These are phyloP conservation scores for Salix suchowensis DNA, from an alignment of 345 rosid species.

Conservation along the genomic window DNA sequence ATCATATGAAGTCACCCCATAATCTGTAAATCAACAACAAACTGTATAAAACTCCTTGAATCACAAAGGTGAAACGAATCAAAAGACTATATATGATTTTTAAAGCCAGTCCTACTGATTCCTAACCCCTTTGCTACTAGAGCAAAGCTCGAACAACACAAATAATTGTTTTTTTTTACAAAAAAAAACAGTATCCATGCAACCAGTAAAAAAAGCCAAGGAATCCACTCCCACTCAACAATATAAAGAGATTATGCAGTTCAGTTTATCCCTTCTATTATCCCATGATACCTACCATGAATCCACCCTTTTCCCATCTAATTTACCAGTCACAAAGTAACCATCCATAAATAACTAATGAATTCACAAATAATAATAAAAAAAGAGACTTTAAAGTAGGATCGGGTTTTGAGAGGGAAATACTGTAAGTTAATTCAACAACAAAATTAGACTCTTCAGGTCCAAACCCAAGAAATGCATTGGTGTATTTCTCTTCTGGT, in stretches of 20 bases:
- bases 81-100: neutral
- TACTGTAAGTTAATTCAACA: constrained; percentile 86
- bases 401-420: constrained; percentile 1
- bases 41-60: neutral
- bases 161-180: neutral
- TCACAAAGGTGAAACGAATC: neutral
- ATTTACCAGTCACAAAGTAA: neutral
- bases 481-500: no score
- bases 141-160: neutral
- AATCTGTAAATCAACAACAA: constrained; percentile 42
- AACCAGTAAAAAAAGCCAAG: neutral
- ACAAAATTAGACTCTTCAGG: constrained; percentile 75
- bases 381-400: neutral
- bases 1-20: constrained; percentile 80
- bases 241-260: neutral
- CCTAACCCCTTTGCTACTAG: neutral
- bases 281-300: neutral
- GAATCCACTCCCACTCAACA: neutral
- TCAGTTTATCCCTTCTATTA: neutral
- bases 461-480: constrained; percentile 12
- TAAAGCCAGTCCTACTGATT: neutral
- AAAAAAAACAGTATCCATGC: neutral
- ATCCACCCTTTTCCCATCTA: neutral
- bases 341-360: neutral
- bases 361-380: neutral